phyloP scores from a whole-genome alignment of 257 asterid species.

The Cinchona pubescens region DNA sequence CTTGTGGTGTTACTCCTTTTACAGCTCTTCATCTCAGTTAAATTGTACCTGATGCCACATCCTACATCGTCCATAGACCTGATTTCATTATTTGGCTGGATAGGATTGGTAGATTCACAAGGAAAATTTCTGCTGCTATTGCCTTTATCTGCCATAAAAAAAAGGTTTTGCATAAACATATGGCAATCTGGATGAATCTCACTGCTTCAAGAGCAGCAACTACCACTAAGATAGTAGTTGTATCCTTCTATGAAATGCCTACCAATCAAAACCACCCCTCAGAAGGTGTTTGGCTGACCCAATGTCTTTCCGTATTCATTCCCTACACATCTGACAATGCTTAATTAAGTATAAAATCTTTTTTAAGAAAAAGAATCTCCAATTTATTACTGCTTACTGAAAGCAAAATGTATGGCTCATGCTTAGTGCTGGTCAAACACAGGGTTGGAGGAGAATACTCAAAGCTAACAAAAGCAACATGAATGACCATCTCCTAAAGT shows the following conservation, averaged over 20 bases:
- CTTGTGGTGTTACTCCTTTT: conserved; percentile 22
- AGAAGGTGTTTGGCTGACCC: neutral
- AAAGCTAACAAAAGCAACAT: neutral
- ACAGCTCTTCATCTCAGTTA: conserved; percentile 21
- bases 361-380: neutral
- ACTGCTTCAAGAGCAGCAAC: neutral
- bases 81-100: conserved; percentile 15
- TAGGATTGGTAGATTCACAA: conserved; percentile 20
- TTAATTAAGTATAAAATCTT: neutral
- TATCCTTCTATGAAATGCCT: neutral
- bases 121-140: conserved; percentile 20
- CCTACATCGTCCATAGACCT: conserved; percentile 15
- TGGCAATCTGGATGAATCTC: neutral
- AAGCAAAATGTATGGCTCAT: neutral
- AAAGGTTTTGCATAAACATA: conserved; percentile 7
- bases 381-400: neutral
- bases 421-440: neutral
- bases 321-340: neutral
- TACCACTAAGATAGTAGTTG: neutral
- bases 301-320: neutral
- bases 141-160: conserved; percentile 39
- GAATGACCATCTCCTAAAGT: neutral
- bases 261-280: too few species aligned
- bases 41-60: neutral
- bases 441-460: neutral